Percentiles rank a stretch among this genome's conserved stretches.
These are phyloP conservation scores for Ottelia alismoides DNA, from an alignment of 106 monocot genomes.

Conservation along the genomic window DNA sequence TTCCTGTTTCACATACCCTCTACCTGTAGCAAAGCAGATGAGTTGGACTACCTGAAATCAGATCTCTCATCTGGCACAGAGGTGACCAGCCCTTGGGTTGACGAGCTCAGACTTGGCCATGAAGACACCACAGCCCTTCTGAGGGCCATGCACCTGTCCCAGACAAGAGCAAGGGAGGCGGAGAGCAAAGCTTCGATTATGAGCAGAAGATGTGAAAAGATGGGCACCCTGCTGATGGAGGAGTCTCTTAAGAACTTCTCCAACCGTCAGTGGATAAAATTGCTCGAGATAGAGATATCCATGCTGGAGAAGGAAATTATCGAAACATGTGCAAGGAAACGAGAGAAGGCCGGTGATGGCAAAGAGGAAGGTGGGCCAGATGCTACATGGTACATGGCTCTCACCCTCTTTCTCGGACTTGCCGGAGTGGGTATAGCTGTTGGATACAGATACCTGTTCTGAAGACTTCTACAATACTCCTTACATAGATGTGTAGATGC, in stretches of 20 bases:
- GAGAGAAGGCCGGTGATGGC: not conserved
- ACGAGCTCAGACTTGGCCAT: conserved; percentile 1
- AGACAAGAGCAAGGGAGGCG: conserved; percentile 72
- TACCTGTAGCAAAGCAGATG: too few species aligned
- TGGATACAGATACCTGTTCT: conserved; percentile 3
- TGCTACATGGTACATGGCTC: not conserved
- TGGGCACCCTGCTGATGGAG: conserved; percentile 27
- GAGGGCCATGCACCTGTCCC: conserved; percentile 59
- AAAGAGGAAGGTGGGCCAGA: not conserved
- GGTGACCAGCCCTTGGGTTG: not conserved
- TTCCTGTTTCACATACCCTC: not conserved
- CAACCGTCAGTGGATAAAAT: conserved; percentile 37
- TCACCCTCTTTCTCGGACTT: conserved; percentile 10
- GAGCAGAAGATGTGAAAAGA: conserved; percentile 3
- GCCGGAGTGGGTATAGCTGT: conserved; percentile 4
- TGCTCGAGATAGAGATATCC: conserved; percentile 47
- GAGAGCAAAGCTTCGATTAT: conserved; percentile 29
- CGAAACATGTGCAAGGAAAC: not conserved
- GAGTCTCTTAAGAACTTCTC: conserved; percentile 41
- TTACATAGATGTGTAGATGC: too few species aligned
- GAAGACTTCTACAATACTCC: too few species aligned
- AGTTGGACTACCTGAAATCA: not conserved
- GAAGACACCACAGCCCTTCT: conserved; percentile 14
- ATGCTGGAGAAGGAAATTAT: conserved; percentile 11
- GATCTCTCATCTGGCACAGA: not conserved